phyloP scores from a whole-genome alignment of 768 basidiomycete species.

The Boletus barrowsii region DNA sequence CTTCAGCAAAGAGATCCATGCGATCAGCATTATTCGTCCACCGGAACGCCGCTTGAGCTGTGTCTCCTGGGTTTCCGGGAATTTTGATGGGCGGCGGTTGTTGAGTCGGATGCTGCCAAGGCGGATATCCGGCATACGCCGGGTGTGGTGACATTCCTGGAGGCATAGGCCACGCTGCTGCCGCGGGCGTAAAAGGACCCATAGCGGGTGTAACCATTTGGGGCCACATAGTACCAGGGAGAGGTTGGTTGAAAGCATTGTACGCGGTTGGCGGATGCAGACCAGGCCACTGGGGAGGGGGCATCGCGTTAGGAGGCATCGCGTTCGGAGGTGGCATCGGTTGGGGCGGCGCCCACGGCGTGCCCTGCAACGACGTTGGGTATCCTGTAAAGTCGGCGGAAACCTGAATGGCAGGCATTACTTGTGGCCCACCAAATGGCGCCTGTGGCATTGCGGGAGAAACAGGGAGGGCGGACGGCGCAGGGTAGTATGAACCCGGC shows the following conservation, averaged over 20 bases:
- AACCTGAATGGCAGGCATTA: conserved; percentile 6
- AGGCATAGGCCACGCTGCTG: conserved; percentile 23
- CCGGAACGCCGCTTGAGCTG: conserved; percentile 27
- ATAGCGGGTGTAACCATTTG: conserved; percentile 2
- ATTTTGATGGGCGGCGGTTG: conserved; percentile 24
- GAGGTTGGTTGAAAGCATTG: conserved; percentile 30
- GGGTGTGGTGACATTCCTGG: conserved; percentile 25
- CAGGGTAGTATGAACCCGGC: conserved; percentile 32
- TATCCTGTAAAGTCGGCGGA: conserved; percentile 35
- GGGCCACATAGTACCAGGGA: conserved; percentile 27
- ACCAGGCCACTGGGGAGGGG: conserved; percentile 17
- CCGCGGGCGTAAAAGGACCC: conserved; percentile 25
- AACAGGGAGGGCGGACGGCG: conserved; percentile 28
- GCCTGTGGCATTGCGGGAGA: conserved; percentile 13
- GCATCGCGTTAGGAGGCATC: conserved; percentile 18
- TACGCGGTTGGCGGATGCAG: conserved; percentile 24
- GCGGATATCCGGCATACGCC: conserved; percentile 21
- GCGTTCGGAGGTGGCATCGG: conserved; percentile 21
- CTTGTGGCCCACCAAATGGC: conserved; percentile 9
- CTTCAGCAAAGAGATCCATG: conserved; percentile 38
- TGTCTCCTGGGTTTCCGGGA: conserved; percentile 22
- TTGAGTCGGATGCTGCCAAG: conserved; percentile 28
- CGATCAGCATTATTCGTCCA: conserved; percentile 32
- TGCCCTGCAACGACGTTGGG: conserved; percentile 22
- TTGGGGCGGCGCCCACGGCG: conserved; percentile 26